These are phyloP conservation scores for Hypoxylon rubiginosum DNA, from an alignment of 2,329 filamentous ascomycete genomes.

Conservation along the genomic window DNA sequence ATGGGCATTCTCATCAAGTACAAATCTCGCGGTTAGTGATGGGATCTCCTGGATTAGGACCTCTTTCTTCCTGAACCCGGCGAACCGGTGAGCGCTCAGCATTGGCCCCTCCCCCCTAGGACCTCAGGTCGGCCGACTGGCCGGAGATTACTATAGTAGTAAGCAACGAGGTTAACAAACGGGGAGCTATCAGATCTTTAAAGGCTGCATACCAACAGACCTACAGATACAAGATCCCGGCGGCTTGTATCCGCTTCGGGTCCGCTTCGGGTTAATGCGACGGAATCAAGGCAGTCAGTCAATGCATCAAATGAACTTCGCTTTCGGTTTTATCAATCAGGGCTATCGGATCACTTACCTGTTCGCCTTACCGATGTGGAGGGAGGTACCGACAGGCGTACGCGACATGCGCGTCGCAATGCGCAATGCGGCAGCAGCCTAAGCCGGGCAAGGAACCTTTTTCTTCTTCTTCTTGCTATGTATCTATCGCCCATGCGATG, in stretches of 20 bases:
- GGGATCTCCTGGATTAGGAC: background rate
- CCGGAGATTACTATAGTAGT: constrained; percentile 13
- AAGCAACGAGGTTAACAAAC: constrained; percentile 13
- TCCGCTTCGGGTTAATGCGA: background rate
- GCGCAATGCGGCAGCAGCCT: constrained; percentile 10
- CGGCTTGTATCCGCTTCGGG: background rate
- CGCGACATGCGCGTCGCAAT: constrained; percentile 24
- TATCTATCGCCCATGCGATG: constrained; percentile 27
- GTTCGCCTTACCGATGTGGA: constrained; percentile 29
- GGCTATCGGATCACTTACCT: constrained; percentile 26
- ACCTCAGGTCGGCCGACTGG: background rate
- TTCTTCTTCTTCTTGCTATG: background rate
- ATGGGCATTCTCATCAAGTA: constrained; percentile 17
- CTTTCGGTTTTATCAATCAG: constrained; percentile 6
- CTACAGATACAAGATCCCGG: background rate
- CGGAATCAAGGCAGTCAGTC: background rate
- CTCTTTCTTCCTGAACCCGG: background rate
- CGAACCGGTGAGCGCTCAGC: constrained; percentile 3
- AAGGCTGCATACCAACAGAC: background rate
- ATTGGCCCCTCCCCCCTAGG: constrained; percentile 2
- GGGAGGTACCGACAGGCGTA: constrained; percentile 11
- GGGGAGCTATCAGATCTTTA: background rate
- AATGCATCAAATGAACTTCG: background rate
- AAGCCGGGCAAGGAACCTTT: constrained; percentile 9
- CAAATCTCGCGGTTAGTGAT: constrained; percentile 7